Evolutionary conservation across 225 moss, liverwort and hornwort genomes (phyloP), one percentile per base, ranked within the genome.

Genomic region (Physcomitrium patens): DNA sequence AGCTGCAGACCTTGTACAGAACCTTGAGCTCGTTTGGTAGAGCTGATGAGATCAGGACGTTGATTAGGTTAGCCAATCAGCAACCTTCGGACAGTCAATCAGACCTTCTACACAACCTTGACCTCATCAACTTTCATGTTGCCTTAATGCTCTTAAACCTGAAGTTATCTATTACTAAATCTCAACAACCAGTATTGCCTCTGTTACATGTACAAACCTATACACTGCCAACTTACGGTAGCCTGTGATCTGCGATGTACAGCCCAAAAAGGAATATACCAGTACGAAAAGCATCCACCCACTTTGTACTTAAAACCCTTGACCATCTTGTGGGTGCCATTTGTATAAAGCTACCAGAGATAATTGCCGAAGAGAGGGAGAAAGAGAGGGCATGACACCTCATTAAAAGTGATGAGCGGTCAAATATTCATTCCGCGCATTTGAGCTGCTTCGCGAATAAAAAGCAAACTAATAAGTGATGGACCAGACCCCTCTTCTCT

Each of bases 231-330:
- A 77, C 56, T 72, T 63, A 63, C 80, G 63, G 74, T 77, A 80
- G 28, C 60, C 77, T 71, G 78, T 65, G 80, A 78, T 57, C 86
- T 78, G 78, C 86, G 81, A 86, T 86, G 86, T 81, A 83, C 81
- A 81, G 83, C 72, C 31, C 67, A 75, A 71, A 74, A 64, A 68
- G 55, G 78, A 80, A 46, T 26, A 77, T 73, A 51, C 72, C 58
- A 54, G 68, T 76, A 42, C 71, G 67, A 17, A 52, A 68, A 69
- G 53, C 65, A 50, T 67, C 78, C 61, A 66, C 75, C 75, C 71
- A 65, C 63, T 70, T 53, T 23, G 75, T 20, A 74, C 47, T 37
- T 43, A 61, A 60, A 69, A 63, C 58, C 37, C 63, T 52, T 73
- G 18, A 45, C 67, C 56, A 67, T 23, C 49, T 68, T 64, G 68